phyloP scores from a whole-genome alignment of 2,329 filamentous ascomycete genomes.

The Neofusicoccum ribis region DNA sequence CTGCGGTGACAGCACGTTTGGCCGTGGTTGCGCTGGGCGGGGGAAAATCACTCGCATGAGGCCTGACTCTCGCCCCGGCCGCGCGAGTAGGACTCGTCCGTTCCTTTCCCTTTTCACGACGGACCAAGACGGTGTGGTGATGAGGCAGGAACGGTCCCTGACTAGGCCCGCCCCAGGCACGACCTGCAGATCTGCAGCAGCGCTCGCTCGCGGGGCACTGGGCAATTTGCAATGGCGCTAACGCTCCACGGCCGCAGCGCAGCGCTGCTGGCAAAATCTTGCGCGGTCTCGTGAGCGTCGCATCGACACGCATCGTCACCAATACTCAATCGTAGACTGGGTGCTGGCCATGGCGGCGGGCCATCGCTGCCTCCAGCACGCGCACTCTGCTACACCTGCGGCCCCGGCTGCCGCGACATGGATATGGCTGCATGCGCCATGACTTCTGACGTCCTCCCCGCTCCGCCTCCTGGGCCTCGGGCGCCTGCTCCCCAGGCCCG shows the following conservation, averaged over 20 bases:
- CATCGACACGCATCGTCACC: neutral
- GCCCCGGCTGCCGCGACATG: neutral
- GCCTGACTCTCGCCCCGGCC: neutral
- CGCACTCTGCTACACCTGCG: neutral
- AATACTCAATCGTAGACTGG: neutral
- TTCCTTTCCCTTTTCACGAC: neutral
- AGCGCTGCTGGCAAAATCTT: constrained; percentile 7
- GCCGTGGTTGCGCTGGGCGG: neutral
- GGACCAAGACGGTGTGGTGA: constrained; percentile 15
- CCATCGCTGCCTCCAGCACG: neutral
- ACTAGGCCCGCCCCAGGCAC: constrained; percentile 6
- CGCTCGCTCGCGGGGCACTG: neutral
- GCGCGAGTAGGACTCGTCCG: neutral
- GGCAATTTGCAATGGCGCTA: constrained; percentile 5
- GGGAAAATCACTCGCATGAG: neutral
- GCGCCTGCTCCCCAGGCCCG: neutral
- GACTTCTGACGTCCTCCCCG: neutral
- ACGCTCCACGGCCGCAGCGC: neutral
- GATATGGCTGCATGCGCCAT: neutral
- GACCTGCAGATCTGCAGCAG: constrained; percentile 11
- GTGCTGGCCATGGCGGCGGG: constrained; percentile 4
- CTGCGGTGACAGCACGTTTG: neutral
- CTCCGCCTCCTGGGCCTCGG: neutral
- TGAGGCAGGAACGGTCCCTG: constrained; percentile 9
- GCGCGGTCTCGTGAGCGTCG: constrained; percentile 3